These are phyloP conservation scores for Haplosporangium sp. DNA, from an alignment of 371 early-diverging fungal species.

Conservation along the genomic window DNA sequence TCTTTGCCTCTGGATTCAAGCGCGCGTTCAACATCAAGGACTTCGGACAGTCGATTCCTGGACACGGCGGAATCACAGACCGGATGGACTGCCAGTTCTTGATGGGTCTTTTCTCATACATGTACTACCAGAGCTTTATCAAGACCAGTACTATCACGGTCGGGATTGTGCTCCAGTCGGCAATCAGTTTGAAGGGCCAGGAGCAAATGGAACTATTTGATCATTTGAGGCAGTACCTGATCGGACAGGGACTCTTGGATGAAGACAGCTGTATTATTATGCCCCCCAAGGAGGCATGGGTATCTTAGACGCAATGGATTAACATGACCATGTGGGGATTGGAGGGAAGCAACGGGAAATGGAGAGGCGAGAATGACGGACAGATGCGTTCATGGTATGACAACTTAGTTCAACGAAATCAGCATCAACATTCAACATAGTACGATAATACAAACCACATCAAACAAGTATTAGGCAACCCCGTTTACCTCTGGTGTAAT, in stretches of 20 bases:
- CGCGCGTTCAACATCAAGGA: slow-evolving; percentile 99
- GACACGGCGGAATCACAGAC: slow-evolving; percentile 99
- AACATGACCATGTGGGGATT: background rate
- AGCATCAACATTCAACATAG: too few relatives aligned
- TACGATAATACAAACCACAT: too few relatives aligned
- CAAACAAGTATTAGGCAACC: too few relatives aligned
- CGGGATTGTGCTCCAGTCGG: slow-evolving; percentile 63
- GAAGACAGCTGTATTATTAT: slow-evolving; percentile 48
- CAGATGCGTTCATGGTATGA: too few relatives aligned
- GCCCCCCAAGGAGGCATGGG: slow-evolving; percentile 54
- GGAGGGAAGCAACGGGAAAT: too few relatives aligned
- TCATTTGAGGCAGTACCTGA: slow-evolving; percentile 66
- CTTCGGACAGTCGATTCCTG: slow-evolving; percentile 98
- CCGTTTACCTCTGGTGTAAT: too few relatives aligned
- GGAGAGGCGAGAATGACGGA: background rate
- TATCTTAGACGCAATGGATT: background rate
- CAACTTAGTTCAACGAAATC: too few relatives aligned
- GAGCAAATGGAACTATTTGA: slow-evolving; percentile 72
- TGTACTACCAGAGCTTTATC: slow-evolving; percentile 93
- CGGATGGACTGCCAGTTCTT: slow-evolving; percentile 99
- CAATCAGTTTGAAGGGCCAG: slow-evolving; percentile 61
- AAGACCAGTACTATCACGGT: slow-evolving; percentile 71
- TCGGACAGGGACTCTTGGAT: slow-evolving; percentile 66
- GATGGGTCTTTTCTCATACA: slow-evolving; percentile 95
- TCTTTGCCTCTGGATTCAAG: slow-evolving; percentile 99